phyloP scores from a whole-genome alignment of 2,329 filamentous ascomycete genomes.

The Lachnellula willkommii region DNA sequence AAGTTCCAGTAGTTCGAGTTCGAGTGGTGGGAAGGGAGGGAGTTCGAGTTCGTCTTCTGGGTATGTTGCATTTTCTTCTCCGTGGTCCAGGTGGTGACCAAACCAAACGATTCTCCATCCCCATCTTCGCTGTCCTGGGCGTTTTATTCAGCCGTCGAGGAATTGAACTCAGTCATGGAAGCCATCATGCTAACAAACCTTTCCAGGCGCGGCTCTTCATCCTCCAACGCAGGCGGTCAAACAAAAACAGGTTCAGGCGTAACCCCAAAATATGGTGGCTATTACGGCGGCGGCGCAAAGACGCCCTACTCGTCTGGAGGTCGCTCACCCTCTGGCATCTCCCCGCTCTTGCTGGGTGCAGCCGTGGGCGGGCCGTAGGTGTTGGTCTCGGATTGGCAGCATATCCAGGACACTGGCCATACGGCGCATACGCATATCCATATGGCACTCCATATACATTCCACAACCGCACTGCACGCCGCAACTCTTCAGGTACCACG shows the following conservation, averaged over 20 bases:
- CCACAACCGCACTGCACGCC: slow-evolving; percentile 38
- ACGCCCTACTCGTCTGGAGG: slow-evolving; percentile 56
- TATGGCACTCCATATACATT: slow-evolving; percentile 54
- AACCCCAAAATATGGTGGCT: slow-evolving; percentile 51
- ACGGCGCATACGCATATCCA: slow-evolving; percentile 55
- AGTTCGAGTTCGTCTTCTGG: slow-evolving; percentile 25
- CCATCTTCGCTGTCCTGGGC: too few species aligned
- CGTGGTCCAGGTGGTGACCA: background rate
- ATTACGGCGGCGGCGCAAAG: slow-evolving; percentile 61
- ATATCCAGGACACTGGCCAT: slow-evolving; percentile 55
- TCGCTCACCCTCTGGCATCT: slow-evolving; percentile 44
- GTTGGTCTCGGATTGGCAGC: slow-evolving; percentile 39
- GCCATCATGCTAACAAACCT: background rate
- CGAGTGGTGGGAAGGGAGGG: slow-evolving; percentile 2
- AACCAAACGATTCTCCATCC: too few species aligned
- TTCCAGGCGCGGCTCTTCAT: slow-evolving; percentile 23
- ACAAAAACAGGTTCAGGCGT: slow-evolving; percentile 56
- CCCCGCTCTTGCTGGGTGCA: slow-evolving; percentile 46
- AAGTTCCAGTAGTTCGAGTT: slow-evolving; percentile 9
- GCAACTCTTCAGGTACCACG: slow-evolving; percentile 31
- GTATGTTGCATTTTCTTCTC: slow-evolving; percentile 22
- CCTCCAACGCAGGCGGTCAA: slow-evolving; percentile 40
- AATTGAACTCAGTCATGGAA: background rate
- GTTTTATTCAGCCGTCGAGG: background rate
- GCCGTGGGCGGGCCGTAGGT: background rate